phyloP scores from a whole-genome alignment of 1,139 yeast genomes.

The Yamadazyma triangularis region DNA sequence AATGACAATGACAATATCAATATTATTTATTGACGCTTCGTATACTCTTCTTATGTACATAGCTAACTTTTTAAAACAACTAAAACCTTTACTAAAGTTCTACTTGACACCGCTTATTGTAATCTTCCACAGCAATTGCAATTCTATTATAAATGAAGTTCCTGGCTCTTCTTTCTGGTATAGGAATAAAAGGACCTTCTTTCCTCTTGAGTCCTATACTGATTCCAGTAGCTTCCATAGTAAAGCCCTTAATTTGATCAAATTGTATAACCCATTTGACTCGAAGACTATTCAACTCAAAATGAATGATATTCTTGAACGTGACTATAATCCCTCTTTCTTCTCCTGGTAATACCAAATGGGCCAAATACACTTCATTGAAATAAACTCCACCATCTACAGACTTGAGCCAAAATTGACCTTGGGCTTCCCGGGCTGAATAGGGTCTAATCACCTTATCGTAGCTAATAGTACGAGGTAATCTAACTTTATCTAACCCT shows the following conservation, averaged over 20 bases:
- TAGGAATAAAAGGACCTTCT: constrained; percentile 73
- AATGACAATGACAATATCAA: too few species aligned
- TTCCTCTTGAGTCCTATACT: constrained; percentile 58
- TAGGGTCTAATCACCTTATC: constrained; percentile 73
- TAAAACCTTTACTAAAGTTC: too few species aligned
- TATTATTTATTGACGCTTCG: too few species aligned
- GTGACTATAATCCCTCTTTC: constrained; percentile 78
- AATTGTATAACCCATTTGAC: constrained; percentile 65
- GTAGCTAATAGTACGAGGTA: constrained; percentile 70
- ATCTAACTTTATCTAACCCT: constrained; percentile 72
- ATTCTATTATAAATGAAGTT: constrained; percentile 68
- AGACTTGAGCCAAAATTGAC: constrained; percentile 86
- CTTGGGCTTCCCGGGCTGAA: constrained; percentile 84
- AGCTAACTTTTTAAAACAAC: constrained; percentile 25
- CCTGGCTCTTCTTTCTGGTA: constrained; percentile 64
- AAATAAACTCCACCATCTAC: constrained; percentile 76
- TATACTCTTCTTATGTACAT: too few species aligned
- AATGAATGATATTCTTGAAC: constrained; percentile 62
- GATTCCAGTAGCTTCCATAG: constrained; percentile 78
- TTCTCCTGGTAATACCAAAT: constrained; percentile 74
- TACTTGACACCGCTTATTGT: constrained; percentile 60
- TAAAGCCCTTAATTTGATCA: constrained; percentile 60
- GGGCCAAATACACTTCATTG: constrained; percentile 78
- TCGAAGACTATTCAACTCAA: constrained; percentile 58
- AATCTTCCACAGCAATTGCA: constrained; percentile 76